Conservation (phyloP, 306 rosid genomes). For the Lathyrus oleraceus region DNA sequence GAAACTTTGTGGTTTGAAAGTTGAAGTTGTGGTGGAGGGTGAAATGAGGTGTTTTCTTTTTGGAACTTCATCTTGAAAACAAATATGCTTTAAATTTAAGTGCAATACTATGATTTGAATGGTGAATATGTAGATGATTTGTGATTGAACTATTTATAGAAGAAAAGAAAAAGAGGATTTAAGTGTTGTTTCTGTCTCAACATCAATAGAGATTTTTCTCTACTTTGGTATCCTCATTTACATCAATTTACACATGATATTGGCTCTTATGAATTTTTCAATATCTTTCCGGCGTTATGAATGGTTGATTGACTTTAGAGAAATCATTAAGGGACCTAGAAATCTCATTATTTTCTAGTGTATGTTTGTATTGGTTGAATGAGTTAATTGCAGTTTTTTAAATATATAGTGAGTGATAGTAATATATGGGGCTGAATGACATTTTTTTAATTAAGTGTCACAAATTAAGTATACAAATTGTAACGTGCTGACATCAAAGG, state of each 20-base stretch:
- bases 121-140: background rate
- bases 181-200: slow-evolving; percentile 13
- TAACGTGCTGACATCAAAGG: slow-evolving; percentile 30
- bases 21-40: slow-evolving; percentile 33
- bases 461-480: slow-evolving; percentile 18
- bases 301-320: slow-evolving; percentile 26
- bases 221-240: background rate
- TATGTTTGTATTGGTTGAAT: slow-evolving; percentile 1
- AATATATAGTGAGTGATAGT: slow-evolving; percentile 10
- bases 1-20: background rate
- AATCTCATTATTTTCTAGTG: background rate
- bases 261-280: slow-evolving; percentile 17
- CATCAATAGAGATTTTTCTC: slow-evolving; percentile 25
- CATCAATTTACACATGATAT: slow-evolving; percentile 17
- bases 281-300: slow-evolving; percentile 28
- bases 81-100: slow-evolving; percentile 16
- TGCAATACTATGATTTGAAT: slow-evolving; percentile 11
- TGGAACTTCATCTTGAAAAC: slow-evolving; percentile 29
- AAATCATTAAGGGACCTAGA: slow-evolving; percentile 1
- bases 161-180: background rate
- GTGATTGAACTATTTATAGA: slow-evolving; percentile 33
- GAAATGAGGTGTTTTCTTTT: slow-evolving; percentile 50
- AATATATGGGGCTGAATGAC: slow-evolving; percentile 1
- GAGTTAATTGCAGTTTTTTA: background rate
- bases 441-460: background rate